Conservation (phyloP, 2,329 filamentous ascomycete genomes). For the Penicillium hordei region DNA sequence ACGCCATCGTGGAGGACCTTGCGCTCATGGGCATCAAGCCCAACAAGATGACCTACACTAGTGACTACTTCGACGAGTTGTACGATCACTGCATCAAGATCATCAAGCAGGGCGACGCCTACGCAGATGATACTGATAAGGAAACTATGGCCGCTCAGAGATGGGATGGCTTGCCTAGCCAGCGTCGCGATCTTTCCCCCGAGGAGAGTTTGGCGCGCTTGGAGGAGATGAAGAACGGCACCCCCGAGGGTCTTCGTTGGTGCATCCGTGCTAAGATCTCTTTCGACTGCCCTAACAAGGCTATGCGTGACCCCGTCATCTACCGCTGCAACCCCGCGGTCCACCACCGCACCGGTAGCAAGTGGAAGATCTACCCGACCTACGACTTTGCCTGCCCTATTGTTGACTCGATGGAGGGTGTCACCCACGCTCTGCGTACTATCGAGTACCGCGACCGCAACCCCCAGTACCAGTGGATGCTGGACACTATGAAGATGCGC, state of each 20-base stretch:
- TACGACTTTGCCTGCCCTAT: constrained; percentile 67
- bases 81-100: constrained; percentile 82
- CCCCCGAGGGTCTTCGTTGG: constrained; percentile 74
- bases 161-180: constrained; percentile 78
- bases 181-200: constrained; percentile 71
- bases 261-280: constrained; percentile 96
- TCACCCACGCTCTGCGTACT: constrained; percentile 64
- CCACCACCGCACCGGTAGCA: constrained; percentile 63
- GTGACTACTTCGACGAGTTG: constrained; percentile 91
- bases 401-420: constrained; percentile 62
- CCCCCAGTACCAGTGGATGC: constrained; percentile 54
- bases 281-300: constrained; percentile 88
- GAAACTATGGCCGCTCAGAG: constrained; percentile 84
- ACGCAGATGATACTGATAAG: constrained; percentile 90
- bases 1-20: constrained; percentile 89
- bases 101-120: constrained; percentile 83
- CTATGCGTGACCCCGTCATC: constrained; percentile 93
- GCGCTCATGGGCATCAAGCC: constrained; percentile 88
- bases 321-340: constrained; percentile 80
- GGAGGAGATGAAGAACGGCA: constrained; percentile 88
- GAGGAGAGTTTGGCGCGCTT: constrained; percentile 86
- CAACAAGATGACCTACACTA: constrained; percentile 83
- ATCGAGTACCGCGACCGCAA: constrained; percentile 59
- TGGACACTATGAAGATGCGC: constrained; percentile 49
- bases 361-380: constrained; percentile 67